Evolutionary conservation across 495 filamentous ascomycete genomes (phyloP), one percentile per base, ranked within the genome.

Genomic region (Chaetomidium leptoderma): DNA sequence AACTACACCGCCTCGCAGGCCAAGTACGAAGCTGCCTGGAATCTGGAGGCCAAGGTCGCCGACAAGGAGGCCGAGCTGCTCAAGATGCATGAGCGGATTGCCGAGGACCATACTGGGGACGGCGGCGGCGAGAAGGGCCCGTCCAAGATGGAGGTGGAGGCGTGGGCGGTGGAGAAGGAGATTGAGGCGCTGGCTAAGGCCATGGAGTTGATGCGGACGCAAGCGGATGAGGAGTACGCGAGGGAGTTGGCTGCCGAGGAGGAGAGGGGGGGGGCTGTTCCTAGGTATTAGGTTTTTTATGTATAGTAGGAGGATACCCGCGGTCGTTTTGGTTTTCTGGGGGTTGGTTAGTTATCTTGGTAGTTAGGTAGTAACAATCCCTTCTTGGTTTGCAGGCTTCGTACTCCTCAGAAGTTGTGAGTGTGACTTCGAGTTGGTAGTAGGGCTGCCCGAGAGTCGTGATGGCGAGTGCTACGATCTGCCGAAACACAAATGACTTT

Each of bases 141-240:
- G 27, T 26, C 48, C 13, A 48, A 39, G 53, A 35, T 42, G 8
- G 60, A 63, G 53, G 24, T 42, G 39, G 45, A 54, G 36, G 56
- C 61, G 23, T 4, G 24, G 51, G 36, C 35, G 44, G 50, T 71
- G 24, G 67, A 71, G 61, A 53, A 10, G 37, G 67, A 71, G 56
- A 55, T 73, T 43, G 64, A 68, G 23, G 59, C 42, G 44, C 49
- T 73, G 51, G 40, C 44, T 49, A 32, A 46, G 40, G 51, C 29
- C 23, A 39, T 68, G 47, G 64, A 59, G 17, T 23, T 26, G 45
- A 16, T 73, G 53, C 29, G 64, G 48, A 66, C 68, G 1, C 62
- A 73, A 58, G 70, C 64, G 49, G 70, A 71, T 42, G 72, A 65
- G 55, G 70, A 68, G 57, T 71, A 63, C 51, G 73, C 64, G 48